phyloP scores from a whole-genome alignment of 345 rosid species.

The Hevea brasiliensis region DNA sequence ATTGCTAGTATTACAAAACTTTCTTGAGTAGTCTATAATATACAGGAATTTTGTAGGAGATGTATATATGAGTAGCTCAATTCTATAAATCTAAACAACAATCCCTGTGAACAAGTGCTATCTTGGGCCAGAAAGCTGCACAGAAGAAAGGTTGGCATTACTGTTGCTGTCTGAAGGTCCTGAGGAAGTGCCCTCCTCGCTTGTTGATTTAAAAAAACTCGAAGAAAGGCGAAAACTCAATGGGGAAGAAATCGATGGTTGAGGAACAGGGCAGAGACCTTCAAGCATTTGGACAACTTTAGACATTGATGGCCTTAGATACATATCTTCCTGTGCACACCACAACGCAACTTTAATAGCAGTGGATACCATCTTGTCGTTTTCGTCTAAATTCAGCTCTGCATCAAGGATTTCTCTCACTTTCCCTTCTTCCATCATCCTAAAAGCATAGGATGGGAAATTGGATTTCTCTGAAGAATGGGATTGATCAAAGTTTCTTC shows the following conservation, averaged over 20 bases:
- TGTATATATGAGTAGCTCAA: not conserved
- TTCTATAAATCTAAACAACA: not conserved
- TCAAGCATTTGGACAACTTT: slow-evolving; percentile 97
- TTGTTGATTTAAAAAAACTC: slow-evolving; percentile 39
- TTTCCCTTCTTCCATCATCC: slow-evolving; percentile 89
- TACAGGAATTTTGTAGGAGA: slow-evolving; percentile 2
- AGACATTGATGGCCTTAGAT: slow-evolving; percentile 70
- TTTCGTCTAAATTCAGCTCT: slow-evolving; percentile 39
- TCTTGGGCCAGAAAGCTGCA: slow-evolving; percentile 91
- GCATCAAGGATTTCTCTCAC: slow-evolving; percentile 65
- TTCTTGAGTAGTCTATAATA: not conserved
- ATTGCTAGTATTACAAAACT: slow-evolving; percentile 25
- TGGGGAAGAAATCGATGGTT: slow-evolving; percentile 64
- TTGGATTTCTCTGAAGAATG: slow-evolving; percentile 74
- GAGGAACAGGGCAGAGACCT: slow-evolving; percentile 60
- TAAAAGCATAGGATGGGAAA: slow-evolving; percentile 85
- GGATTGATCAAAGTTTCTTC: slow-evolving; percentile 64
- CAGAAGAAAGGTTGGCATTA: slow-evolving; percentile 68
- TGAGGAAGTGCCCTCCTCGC: slow-evolving; percentile 71
- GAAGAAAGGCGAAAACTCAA: slow-evolving; percentile 60
- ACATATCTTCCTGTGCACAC: slow-evolving; percentile 95
- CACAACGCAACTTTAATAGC: slow-evolving; percentile 81
- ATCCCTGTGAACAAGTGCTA: slow-evolving; percentile 30
- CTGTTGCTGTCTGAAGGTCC: slow-evolving; percentile 73
- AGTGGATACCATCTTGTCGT: slow-evolving; percentile 47